Conservation (phyloP, 2,329 filamentous ascomycete species). For the Colletotrichum melonis region DNA sequence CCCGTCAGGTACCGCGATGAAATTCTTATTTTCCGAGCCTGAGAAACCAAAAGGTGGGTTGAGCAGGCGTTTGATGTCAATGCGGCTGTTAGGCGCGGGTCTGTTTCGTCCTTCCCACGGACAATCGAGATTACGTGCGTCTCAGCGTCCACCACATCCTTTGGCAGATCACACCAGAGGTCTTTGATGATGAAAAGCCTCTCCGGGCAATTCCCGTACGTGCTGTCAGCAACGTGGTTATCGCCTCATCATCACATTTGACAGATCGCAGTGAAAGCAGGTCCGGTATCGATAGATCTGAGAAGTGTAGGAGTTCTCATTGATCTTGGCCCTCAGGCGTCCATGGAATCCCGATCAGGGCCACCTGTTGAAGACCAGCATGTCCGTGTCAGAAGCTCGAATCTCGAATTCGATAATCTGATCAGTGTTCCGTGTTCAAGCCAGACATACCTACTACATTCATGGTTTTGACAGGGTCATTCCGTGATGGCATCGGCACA, state of each 20-base stretch:
- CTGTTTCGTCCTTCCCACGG: constrained; percentile 18
- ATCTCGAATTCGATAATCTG: background rate
- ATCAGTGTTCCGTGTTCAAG: background rate
- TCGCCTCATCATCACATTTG: background rate
- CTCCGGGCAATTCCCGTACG: background rate
- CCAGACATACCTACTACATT: background rate
- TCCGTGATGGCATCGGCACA: background rate
- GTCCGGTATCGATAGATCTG: background rate
- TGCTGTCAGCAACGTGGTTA: background rate
- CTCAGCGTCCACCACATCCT: constrained; percentile 8
- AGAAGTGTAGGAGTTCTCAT: background rate
- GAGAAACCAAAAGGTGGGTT: background rate
- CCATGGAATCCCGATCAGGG: background rate
- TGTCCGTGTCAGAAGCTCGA: background rate
- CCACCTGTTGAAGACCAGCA: background rate
- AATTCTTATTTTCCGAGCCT: background rate
- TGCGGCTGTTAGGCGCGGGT: constrained; percentile 2
- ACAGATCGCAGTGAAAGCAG: background rate
- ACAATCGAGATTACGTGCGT: constrained; percentile 23
- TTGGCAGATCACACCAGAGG: background rate
- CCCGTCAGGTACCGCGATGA: constrained; percentile 9
- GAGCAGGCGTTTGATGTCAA: constrained; percentile 4
- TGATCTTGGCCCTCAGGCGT: background rate
- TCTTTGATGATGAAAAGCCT: background rate
- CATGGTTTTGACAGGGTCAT: background rate